These are phyloP conservation scores for Coix lacrymajobi DNA, from an alignment of 176 grass and related monocot species.

Conservation along the genomic window DNA sequence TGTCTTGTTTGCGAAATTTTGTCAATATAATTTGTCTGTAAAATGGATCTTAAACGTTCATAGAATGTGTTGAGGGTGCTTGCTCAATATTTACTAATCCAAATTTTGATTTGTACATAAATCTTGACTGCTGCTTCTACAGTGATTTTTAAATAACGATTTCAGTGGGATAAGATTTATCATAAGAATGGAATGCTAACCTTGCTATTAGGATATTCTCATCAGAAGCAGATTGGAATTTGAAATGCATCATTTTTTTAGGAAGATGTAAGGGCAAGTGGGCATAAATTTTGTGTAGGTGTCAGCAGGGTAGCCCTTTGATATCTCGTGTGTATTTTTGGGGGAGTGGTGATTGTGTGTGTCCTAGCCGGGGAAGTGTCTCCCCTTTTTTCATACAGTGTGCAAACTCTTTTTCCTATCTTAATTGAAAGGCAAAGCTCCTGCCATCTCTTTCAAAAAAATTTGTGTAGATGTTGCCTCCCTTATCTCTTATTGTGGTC, in stretches of 20 bases:
- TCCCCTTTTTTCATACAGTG: no score
- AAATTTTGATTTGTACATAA: not conserved
- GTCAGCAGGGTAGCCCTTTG: not conserved
- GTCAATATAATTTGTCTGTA: not conserved
- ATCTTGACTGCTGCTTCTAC: conserved; percentile 1
- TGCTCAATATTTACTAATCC: not conserved
- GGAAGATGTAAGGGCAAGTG: not conserved
- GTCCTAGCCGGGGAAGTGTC: no score
- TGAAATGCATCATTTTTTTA: not conserved
- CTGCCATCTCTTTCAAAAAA: no score
- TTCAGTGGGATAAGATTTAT: not conserved
- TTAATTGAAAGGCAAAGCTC: no score
- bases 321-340: no score
- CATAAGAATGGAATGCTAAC: not conserved
- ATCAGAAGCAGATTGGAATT: not conserved
- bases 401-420: no score
- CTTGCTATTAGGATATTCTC: not conserved
- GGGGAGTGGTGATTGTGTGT: no score
- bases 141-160: not conserved
- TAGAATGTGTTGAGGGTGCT: not conserved
- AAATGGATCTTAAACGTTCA: not conserved
- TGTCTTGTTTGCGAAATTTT: not conserved
- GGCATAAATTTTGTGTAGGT: not conserved
- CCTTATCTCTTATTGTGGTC: not conserved
- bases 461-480: not conserved